Percentiles rank a stretch among this genome's conserved stretches.
These are phyloP conservation scores for Yamadazyma philogaea DNA, from an alignment of 805 yeast species.

Conservation along the genomic window DNA sequence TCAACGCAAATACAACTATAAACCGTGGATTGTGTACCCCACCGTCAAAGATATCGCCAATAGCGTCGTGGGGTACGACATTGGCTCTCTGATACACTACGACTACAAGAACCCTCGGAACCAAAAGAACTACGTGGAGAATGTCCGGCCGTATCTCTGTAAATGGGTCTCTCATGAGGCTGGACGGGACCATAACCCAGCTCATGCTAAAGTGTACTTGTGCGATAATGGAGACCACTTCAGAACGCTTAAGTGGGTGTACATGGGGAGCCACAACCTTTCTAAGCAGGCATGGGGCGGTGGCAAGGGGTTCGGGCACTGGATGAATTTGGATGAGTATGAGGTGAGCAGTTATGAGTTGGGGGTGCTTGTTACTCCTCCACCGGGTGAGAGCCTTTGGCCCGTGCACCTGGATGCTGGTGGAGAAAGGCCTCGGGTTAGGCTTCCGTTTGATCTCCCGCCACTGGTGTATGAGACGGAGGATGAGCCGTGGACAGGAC, in stretches of 20 bases:
- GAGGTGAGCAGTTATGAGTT: conserved; percentile 38
- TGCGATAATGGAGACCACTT: conserved; percentile 51
- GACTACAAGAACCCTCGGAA: conserved; percentile 25
- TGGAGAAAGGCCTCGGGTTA: conserved; percentile 26
- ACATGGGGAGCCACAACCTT: conserved; percentile 71
- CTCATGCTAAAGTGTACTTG: conserved; percentile 69
- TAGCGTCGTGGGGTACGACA: conserved; percentile 42
- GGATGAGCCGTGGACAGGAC: conserved; percentile 52
- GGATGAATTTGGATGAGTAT: conserved; percentile 19
- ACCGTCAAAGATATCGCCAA: conserved; percentile 35
- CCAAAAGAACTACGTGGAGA: conserved; percentile 24
- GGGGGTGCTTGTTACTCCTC: conserved; percentile 29
- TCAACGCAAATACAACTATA: conserved; percentile 23
- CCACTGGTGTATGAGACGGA: conserved; percentile 33
- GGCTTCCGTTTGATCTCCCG: conserved; percentile 57
- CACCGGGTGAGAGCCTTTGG: conserved; percentile 22
- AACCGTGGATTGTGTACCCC: conserved; percentile 45
- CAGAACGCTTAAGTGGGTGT: conserved; percentile 58
- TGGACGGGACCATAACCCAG: conserved; percentile 42
- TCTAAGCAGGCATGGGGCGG: conserved; percentile 83
- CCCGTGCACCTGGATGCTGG: conserved; percentile 45
- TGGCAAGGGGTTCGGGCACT: conserved; percentile 14
- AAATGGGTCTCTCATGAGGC: conserved; percentile 40
- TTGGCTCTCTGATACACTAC: conserved; percentile 53
- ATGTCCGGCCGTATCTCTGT: conserved; percentile 41